phyloP scores from a whole-genome alignment of 2,329 filamentous ascomycete genomes.

The Pyrenochaeta sp. region DNA sequence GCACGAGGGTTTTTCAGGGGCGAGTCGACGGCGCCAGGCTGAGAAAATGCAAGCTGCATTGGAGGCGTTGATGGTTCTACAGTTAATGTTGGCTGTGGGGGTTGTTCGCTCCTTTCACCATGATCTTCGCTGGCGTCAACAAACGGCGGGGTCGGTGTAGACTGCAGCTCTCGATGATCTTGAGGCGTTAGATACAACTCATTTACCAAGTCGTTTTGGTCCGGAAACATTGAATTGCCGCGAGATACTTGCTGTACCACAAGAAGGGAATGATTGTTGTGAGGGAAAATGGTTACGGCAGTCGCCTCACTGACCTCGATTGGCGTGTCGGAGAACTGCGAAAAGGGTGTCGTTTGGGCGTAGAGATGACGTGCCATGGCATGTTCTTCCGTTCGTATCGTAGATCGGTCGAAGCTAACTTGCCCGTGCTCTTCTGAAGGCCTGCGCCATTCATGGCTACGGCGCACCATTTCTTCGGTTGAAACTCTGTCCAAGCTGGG shows the following conservation, averaged over 20 bases:
- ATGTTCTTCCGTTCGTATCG: slow-evolving; percentile 50
- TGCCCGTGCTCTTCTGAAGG: slow-evolving; percentile 43
- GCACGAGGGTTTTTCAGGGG: slow-evolving; percentile 67
- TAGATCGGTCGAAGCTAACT: slow-evolving; percentile 49
- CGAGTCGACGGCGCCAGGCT: slow-evolving; percentile 57
- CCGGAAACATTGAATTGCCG: slow-evolving; percentile 32
- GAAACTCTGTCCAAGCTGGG: slow-evolving; percentile 36
- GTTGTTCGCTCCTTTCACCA: slow-evolving; percentile 11
- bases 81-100: slow-evolving; percentile 36
- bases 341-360: slow-evolving; percentile 58
- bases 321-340: slow-evolving; percentile 59
- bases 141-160: slow-evolving; percentile 35
- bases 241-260: slow-evolving; percentile 64
- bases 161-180: slow-evolving; percentile 24
- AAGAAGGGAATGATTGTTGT: slow-evolving; percentile 70
- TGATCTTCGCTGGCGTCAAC: slow-evolving; percentile 30
- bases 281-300: slow-evolving; percentile 67
- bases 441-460: slow-evolving; percentile 42
- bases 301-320: slow-evolving; percentile 69
- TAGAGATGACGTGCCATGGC: slow-evolving; percentile 56
- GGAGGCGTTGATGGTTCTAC: slow-evolving; percentile 49
- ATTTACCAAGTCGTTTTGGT: slow-evolving; percentile 22
- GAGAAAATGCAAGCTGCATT: slow-evolving; percentile 35
- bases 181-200: slow-evolving; percentile 24
- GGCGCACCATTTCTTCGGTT: slow-evolving; percentile 40